A percentile compares a stretch with the other conserved stretches of the same genome.
phyloP scores from a whole-genome alignment of 495 filamentous ascomycete species.

The Neurospora terricola region DNA sequence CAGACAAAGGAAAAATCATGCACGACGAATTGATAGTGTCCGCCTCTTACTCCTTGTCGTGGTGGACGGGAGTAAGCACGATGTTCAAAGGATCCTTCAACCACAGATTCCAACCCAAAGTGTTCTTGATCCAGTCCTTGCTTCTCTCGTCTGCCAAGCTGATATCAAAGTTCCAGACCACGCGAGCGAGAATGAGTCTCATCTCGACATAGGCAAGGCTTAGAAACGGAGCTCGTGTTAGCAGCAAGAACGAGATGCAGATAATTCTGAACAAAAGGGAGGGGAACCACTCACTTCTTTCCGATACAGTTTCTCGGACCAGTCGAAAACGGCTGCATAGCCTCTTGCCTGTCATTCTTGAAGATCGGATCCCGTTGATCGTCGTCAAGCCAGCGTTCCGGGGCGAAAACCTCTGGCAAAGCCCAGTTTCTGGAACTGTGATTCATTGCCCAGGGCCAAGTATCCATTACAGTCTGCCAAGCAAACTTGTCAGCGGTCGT shows the following conservation, averaged over 20 bases:
- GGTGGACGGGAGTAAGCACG: constrained; percentile 5
- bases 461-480: too few relatives aligned
- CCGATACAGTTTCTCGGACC: constrained; percentile 42
- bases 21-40: background rate
- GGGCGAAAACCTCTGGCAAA: constrained; percentile 35
- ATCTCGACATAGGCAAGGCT: constrained; percentile 32
- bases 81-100: constrained; percentile 29
- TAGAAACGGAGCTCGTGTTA: too few relatives aligned
- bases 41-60: background rate
- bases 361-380: constrained; percentile 22
- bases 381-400: constrained; percentile 39
- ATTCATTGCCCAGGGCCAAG: constrained; percentile 36
- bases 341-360: constrained; percentile 33
- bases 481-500: too few relatives aligned
- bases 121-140: constrained; percentile 19
- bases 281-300: constrained; percentile 21
- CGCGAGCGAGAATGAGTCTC: constrained; percentile 35
- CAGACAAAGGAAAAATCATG: background rate
- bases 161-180: constrained; percentile 43
- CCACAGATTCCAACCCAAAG: constrained; percentile 23
- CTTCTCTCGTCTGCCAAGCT: constrained; percentile 28
- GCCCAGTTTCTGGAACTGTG: constrained; percentile 35
- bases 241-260: too few relatives aligned
- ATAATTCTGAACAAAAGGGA: too few relatives aligned
- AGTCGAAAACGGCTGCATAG: constrained; percentile 35